Percentiles rank a stretch among this genome's conserved stretches.
These are phyloP conservation scores for Clitocybe nebularis DNA, from an alignment of 1,284 basidiomycete genomes.

Conservation along the genomic window DNA sequence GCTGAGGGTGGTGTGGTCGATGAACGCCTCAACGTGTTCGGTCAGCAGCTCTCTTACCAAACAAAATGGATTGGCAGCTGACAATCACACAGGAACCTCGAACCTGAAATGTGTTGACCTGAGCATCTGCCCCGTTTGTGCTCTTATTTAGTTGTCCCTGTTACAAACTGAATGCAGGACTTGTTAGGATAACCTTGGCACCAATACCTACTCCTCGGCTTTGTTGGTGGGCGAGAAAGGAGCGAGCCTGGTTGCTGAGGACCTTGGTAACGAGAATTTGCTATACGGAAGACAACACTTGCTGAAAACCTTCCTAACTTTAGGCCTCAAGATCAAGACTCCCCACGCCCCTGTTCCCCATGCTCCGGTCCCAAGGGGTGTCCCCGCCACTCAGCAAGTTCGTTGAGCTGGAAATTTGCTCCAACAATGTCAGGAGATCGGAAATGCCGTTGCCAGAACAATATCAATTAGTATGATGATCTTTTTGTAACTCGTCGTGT, in stretches of 20 bases:
- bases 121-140: slow-evolving; percentile 61
- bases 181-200: slow-evolving; percentile 61
- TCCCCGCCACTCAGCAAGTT: slow-evolving; percentile 47
- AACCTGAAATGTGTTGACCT: slow-evolving; percentile 69
- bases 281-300: neutral
- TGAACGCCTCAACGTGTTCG: slow-evolving; percentile 66
- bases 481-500: neutral
- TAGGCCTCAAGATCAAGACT: slow-evolving; percentile 56
- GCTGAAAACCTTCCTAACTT: slow-evolving; percentile 1
- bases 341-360: slow-evolving; percentile 72
- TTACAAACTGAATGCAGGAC: neutral
- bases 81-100: slow-evolving; percentile 40
- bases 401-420: slow-evolving; percentile 24
- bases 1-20: slow-evolving; percentile 77
- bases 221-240: slow-evolving; percentile 69
- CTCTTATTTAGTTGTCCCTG: slow-evolving; percentile 3
- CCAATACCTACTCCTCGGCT: slow-evolving; percentile 70
- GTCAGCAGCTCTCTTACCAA: slow-evolving; percentile 14
- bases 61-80: neutral
- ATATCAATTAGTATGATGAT: neutral
- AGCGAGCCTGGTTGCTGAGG: slow-evolving; percentile 56
- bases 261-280: slow-evolving; percentile 45
- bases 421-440: neutral
- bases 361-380: slow-evolving; percentile 55
- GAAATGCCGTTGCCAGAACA: neutral